Evolutionary conservation across 2,329 filamentous ascomycete genomes (phyloP).

Genomic region (Myriosclerotinia duriaeana): DNA sequence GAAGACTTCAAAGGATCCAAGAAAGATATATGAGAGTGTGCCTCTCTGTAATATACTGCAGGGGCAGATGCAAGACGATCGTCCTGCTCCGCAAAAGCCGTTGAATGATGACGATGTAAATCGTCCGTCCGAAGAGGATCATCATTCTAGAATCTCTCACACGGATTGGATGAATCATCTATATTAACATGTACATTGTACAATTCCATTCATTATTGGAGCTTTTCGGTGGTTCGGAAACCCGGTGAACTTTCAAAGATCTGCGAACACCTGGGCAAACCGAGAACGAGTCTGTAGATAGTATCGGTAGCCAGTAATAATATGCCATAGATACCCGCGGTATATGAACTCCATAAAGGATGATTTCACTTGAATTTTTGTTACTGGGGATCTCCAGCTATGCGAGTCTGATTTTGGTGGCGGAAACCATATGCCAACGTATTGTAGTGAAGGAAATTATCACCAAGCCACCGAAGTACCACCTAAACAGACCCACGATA

Average conservation of each 20-base stretch:
- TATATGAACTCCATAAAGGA: neutral
- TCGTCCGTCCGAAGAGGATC: neutral
- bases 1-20: neutral
- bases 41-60: neutral
- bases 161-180: neutral
- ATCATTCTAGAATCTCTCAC: neutral
- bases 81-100: neutral
- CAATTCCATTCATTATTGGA: neutral
- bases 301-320: neutral
- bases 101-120: neutral
- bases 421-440: neutral
- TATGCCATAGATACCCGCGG: neutral
- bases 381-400: neutral
- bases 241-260: constrained; percentile 2
- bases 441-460: neutral
- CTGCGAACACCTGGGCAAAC: constrained; percentile 5
- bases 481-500: constrained; percentile 10
- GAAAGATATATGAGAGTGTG: constrained; percentile 11
- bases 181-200: neutral
- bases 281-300: constrained; percentile 1
- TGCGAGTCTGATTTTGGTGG: neutral
- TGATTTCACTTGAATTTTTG: neutral
- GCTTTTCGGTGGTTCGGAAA: constrained; percentile 12
- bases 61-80: neutral
- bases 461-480: constrained; percentile 12